A percentile compares a stretch with the other conserved stretches of the same genome.
These are phyloP conservation scores for Rhynchosporium graminicola DNA, from an alignment of 2,329 filamentous ascomycete species.

Conservation along the genomic window DNA sequence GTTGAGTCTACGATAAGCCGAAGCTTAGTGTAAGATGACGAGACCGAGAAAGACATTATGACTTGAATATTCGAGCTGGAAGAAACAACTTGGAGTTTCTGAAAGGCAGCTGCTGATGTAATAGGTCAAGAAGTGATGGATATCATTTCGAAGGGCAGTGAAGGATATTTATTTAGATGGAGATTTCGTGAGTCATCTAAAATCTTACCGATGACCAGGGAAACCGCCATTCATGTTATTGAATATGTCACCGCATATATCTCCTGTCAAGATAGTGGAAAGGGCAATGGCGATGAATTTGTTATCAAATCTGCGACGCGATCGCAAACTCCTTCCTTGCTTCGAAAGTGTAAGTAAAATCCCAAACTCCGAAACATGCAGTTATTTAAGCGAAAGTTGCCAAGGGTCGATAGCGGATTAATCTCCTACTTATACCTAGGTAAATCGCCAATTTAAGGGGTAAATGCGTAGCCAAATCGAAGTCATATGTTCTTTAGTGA, in stretches of 20 bases:
- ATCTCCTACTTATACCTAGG: no score
- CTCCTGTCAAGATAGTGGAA: neutral
- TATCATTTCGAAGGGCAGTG: neutral
- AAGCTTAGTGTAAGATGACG: constrained; percentile 33
- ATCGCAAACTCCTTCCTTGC: constrained; percentile 7
- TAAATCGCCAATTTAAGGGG: neutral
- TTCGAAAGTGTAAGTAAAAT: neutral
- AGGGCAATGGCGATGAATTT: neutral
- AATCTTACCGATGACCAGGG: neutral
- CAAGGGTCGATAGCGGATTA: neutral
- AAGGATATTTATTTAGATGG: neutral
- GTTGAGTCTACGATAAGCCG: constrained; percentile 27
- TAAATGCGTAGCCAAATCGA: neutral
- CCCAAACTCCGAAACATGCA: no score
- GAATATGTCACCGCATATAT: neutral
- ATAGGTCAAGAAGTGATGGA: neutral
- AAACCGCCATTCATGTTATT: neutral
- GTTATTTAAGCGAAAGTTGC: neutral
- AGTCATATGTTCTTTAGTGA: neutral
- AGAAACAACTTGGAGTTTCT: neutral
- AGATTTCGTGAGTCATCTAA: neutral
- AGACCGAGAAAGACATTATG: constrained; percentile 33
- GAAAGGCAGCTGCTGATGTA: neutral
- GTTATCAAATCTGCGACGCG: neutral
- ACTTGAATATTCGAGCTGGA: neutral